Evolutionary conservation across 805 yeast species (phyloP).

Genomic region (Yarrowia sp.): DNA sequence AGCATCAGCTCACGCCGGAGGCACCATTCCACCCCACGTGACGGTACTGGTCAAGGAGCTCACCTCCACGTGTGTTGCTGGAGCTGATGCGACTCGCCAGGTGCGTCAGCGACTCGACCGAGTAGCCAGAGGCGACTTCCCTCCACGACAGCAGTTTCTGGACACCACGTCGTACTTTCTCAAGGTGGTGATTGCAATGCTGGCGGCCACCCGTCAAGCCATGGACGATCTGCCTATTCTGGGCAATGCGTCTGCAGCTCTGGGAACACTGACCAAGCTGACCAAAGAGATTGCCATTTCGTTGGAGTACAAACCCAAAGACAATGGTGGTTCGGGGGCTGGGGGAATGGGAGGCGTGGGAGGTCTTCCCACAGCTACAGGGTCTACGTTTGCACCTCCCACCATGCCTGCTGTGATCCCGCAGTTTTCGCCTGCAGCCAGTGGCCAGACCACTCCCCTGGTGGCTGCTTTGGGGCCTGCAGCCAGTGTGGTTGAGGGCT

Average conservation of each 20-base stretch:
- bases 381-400: constrained; percentile 17
- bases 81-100: constrained; percentile 81
- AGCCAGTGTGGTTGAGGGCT: constrained; percentile 49
- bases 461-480: constrained; percentile 54
- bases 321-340: not conserved
- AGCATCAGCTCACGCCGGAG: constrained; percentile 50
- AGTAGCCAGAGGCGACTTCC: constrained; percentile 17
- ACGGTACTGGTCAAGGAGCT: constrained; percentile 76
- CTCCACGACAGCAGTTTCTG: constrained; percentile 67
- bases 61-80: constrained; percentile 74
- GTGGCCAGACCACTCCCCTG: constrained; percentile 51
- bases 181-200: constrained; percentile 80
- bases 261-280: constrained; percentile 82
- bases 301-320: constrained; percentile 56
- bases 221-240: constrained; percentile 82
- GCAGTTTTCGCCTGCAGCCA: constrained; percentile 38
- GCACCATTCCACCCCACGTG: constrained; percentile 52
- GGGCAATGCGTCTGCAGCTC: constrained; percentile 77
- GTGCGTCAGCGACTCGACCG: constrained; percentile 60
- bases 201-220: constrained; percentile 82
- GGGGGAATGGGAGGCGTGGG: not conserved
- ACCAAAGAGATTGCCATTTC: constrained; percentile 92
- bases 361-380: constrained; percentile 14
- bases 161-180: constrained; percentile 84
- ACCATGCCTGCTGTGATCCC: constrained; percentile 39